Conservation (phyloP, 225 moss, liverwort and hornwort genomes). For the Marchantia polymorpha region DNA sequence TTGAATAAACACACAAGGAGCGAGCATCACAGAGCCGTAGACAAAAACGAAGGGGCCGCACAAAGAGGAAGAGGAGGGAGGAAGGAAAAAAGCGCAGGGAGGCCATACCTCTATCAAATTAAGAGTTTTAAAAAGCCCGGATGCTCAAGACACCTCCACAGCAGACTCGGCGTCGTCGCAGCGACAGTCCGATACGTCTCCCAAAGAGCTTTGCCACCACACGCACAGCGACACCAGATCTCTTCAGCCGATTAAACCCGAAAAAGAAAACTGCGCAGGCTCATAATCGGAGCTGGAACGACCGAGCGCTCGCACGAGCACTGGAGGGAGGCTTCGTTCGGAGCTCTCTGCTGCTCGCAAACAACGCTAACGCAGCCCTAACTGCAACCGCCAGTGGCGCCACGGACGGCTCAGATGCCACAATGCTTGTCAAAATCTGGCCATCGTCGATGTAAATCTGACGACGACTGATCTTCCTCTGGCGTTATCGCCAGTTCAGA, state of each 20-base stretch:
- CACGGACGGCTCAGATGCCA: slow-evolving; percentile 15
- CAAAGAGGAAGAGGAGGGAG: too few relatives aligned
- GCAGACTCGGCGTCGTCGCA: background rate
- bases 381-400: slow-evolving; percentile 9
- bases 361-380: slow-evolving; percentile 20
- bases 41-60: background rate
- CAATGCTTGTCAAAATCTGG: background rate
- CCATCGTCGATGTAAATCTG: slow-evolving; percentile 1
- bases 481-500: background rate
- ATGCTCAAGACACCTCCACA: background rate
- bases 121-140: too few relatives aligned
- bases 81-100: background rate
- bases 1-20: background rate
- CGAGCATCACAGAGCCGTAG: background rate
- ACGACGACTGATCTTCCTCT: background rate
- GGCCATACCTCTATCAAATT: background rate
- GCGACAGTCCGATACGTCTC: background rate
- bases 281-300: background rate
- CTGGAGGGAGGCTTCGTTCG: background rate
- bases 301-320: too few relatives aligned
- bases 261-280: background rate
- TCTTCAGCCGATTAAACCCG: background rate
- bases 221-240: background rate
- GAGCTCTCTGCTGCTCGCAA: background rate
- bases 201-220: background rate